Evolutionary conservation across 176 grass and related monocot genomes (phyloP).

Genomic region (Phragmites australis): DNA sequence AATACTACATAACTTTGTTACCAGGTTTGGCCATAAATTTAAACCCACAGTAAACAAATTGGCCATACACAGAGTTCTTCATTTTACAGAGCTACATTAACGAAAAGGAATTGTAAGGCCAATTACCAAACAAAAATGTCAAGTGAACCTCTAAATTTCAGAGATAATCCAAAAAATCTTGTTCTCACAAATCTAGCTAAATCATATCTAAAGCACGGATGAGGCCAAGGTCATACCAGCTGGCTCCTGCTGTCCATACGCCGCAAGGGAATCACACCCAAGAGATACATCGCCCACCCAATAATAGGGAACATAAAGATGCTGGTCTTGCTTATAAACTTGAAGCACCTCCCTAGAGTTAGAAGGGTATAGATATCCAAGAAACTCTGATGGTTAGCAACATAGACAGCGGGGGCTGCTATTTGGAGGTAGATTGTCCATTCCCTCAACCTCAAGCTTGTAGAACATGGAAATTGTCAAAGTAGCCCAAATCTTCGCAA

Average conservation of each 20-base stretch:
- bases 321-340: slow-evolving; percentile 98
- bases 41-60: too few species aligned
- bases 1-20: slow-evolving; percentile 1
- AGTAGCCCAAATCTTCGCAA: slow-evolving; percentile 83
- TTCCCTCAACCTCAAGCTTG: slow-evolving; percentile 85
- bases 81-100: neutral
- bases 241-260: slow-evolving; percentile 91
- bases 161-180: slow-evolving; percentile 1
- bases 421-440: slow-evolving; percentile 78
- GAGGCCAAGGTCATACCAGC: slow-evolving; percentile 58
- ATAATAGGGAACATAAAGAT: slow-evolving; percentile 93
- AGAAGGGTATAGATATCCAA: slow-evolving; percentile 94
- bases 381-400: slow-evolving; percentile 96
- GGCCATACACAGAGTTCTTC: too few species aligned
- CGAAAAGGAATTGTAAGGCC: neutral
- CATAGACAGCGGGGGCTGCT: slow-evolving; percentile 75
- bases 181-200: neutral
- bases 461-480: slow-evolving; percentile 82
- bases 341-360: slow-evolving; percentile 81
- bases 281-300: slow-evolving; percentile 96
- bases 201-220: slow-evolving; percentile 1
- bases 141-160: neutral
- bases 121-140: neutral
- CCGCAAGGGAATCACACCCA: slow-evolving; percentile 84
- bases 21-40: neutral